Evolutionary conservation across 2,329 filamentous ascomycete species (phyloP), one percentile per base, ranked within the genome.

Genomic region (Phaeosphaeriaceae sp.): DNA sequence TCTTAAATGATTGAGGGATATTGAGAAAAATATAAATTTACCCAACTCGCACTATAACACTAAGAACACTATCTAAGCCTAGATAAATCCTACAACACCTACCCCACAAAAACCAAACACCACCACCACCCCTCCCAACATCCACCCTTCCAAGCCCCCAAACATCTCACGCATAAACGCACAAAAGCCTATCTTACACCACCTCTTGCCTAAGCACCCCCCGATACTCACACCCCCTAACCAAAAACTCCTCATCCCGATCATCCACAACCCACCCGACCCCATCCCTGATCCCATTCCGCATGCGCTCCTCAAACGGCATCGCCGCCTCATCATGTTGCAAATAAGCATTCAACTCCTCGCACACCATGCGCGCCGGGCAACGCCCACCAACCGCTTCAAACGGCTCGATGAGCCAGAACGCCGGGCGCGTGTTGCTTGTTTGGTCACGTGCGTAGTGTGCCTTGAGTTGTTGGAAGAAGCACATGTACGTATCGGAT

Each of bases 241-340:
- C 44, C 6, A 30, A 40, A 3, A 43, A 36, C 15, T 26, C 33
- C 11, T 38, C 21, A 23, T 59, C 48, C 6, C 42, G 29, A 4
- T 50, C 32, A 36, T 54, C 39, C 2, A 59, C 20, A 15, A 45
- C 42, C 56, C 56, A 59, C 5, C 56, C 56, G 13, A 52, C 39
- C 6, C 47, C 35, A 7, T 26, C 40, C 35, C 33, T 44, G 28
- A 48, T 18, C 16, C 29, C n/a, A 23, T 21, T 6, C 1, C 3
- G 2, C 13, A 2, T 6, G 28, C 12, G 2, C 15, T 30, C 3
- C 3, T 37, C 28, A 39, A 59, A 54, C 4, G 56, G 53, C 33
- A 46, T 52, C 48, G 4, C 21, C 42, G 9, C 13, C 15, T 37
- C 34, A 2, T 48, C 42, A 3, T 32, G 30, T n/a, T 50, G 52